Base-by-base conservation (phyloP, 371 early-diverging fungal genomes). In the Apophysomyces elegans region DNA sequence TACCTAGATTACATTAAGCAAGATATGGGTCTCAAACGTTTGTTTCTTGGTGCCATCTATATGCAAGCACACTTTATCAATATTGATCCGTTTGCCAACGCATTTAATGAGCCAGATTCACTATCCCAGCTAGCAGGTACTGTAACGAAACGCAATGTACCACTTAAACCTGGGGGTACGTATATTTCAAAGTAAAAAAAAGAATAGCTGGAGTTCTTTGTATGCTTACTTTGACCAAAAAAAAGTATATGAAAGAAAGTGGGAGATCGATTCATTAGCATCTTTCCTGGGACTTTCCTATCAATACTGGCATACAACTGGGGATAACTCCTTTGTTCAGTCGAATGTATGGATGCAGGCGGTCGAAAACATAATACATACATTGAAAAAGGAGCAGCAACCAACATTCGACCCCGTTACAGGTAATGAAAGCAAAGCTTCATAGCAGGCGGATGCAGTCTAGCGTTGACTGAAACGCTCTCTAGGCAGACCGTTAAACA, bases 31-130 rank as follows among this genome's bases (percentile, higher is more conserved):
- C 67, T 86, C 13, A 78, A 78, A 45, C 68, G 71, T 13, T 64
- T 88, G 35, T 74, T 87, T 7, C 69, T 84, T 1, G 86, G 85
- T 2, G 65, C 80, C 35, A 80, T 86, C 39, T 76, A 85, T 56
- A 81, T 84, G 76, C 87, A 86, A 59, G 83, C 86, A 1, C 80
- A 83, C 21, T 83, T 83, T 56, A 73, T 85, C n/a, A 69, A 69
- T 7, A 63, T 73, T 3, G 84, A 82, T 57, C 81, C 81, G 1
- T 85, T 76, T 62, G 74, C 84, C 8, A 85, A 85, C 62, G 86
- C 86, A 0, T 85, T 81, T 56, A 72, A 78, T 39, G 69, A 74
- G 38, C 84, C 84, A 12, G 16, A 58, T 16, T 58, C 58, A 7
- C 21, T 69, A 46, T n/a, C 38, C 14, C 16, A 38, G 3, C 9